Evolutionary conservation across 2,329 filamentous ascomycete genomes (phyloP).

Genomic region (Hypoxylon sp.): DNA sequence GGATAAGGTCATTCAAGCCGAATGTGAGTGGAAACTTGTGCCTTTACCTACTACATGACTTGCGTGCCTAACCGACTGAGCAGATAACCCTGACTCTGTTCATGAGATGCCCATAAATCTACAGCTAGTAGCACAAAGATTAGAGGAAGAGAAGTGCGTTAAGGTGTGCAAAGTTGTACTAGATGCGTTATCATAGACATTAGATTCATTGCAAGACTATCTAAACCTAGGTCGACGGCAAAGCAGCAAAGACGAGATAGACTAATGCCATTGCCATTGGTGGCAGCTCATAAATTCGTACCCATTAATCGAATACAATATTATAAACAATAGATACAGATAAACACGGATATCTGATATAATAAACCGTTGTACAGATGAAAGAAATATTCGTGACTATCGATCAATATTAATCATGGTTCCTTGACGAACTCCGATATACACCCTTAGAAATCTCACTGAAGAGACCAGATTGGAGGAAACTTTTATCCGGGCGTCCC

Average conservation of each 20-base stretch:
- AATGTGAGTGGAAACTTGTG: constrained; percentile 59
- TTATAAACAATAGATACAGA: constrained; percentile 11
- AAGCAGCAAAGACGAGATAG: not conserved
- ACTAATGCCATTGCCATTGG: not conserved
- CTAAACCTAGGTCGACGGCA: constrained; percentile 10
- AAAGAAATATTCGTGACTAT: constrained; percentile 16
- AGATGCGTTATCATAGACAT: constrained; percentile 45
- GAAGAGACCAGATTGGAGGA: constrained; percentile 6
- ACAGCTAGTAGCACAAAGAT: constrained; percentile 58
- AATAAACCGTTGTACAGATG: constrained; percentile 18
- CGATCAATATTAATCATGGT: constrained; percentile 14
- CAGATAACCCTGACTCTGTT: constrained; percentile 59
- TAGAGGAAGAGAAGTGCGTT: constrained; percentile 55
- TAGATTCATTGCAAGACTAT: constrained; percentile 2
- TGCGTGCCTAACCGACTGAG: not conserved
- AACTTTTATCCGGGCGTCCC: constrained; percentile 27
- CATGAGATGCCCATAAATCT: constrained; percentile 62
- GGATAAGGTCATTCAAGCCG: constrained; percentile 58
- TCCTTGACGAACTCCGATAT: constrained; percentile 31
- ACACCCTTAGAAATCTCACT: constrained; percentile 26
- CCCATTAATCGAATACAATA: constrained; percentile 10
- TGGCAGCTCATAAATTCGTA: constrained; percentile 7
- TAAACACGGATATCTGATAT: constrained; percentile 33
- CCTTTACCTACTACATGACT: not conserved
- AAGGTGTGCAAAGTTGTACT: constrained; percentile 53